Percentiles rank a stretch among this genome's conserved stretches.
These are phyloP conservation scores for Populus nigra DNA, from an alignment of 345 rosid genomes.

Conservation along the genomic window DNA sequence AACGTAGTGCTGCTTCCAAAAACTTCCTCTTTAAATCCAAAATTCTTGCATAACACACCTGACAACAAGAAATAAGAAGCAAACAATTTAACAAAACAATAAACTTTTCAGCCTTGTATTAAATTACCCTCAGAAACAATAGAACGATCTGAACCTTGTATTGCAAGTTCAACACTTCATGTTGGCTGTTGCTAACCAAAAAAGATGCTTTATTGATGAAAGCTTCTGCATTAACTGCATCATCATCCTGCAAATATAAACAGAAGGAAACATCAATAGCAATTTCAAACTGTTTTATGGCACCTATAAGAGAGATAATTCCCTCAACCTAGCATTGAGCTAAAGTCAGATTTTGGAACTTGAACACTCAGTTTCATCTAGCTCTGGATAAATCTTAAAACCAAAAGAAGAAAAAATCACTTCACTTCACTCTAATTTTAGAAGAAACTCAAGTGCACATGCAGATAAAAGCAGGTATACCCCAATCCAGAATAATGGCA, in stretches of 20 bases:
- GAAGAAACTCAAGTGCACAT: background rate
- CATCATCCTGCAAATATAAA: constrained; percentile 72
- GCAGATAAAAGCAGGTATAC: background rate
- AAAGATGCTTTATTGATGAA: constrained; percentile 96
- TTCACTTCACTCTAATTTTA: background rate
- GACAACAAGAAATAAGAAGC: constrained; percentile 16
- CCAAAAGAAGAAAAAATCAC: background rate
- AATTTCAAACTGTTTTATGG: background rate
- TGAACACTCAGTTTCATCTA: background rate
- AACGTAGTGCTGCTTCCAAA: constrained; percentile 90
- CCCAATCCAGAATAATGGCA: background rate
- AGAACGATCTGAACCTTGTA: constrained; percentile 55
- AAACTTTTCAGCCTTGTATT: constrained; percentile 2
- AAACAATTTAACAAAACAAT: background rate
- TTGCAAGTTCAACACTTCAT: constrained; percentile 83
- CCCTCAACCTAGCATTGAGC: background rate
- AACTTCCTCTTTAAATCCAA: constrained; percentile 96
- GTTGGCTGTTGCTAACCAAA: constrained; percentile 92
- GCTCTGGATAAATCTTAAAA: background rate
- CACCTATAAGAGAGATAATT: background rate
- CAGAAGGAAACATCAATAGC: background rate
- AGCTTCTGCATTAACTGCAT: constrained; percentile 96
- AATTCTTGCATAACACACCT: constrained; percentile 98
- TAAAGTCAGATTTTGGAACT: background rate
- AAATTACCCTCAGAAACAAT: background rate